These are phyloP conservation scores for Nigrograna mackinnonii DNA, from an alignment of 2,329 filamentous ascomycete genomes.

Conservation along the genomic window DNA sequence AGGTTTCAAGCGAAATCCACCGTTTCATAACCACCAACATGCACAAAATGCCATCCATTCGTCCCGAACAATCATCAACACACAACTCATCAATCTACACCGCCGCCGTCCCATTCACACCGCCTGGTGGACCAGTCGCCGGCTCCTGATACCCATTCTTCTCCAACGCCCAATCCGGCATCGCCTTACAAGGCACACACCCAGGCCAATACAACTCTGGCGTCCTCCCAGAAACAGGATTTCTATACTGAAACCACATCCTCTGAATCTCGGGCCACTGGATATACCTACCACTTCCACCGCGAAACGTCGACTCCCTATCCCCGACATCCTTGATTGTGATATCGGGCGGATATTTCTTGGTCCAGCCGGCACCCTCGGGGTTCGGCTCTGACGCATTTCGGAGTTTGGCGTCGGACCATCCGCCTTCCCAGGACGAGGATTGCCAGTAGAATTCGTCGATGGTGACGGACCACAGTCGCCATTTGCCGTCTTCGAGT, in stretches of 20 bases:
- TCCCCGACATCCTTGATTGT: constrained; percentile 20
- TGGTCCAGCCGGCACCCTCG: constrained; percentile 20
- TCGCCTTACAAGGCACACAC: constrained; percentile 24
- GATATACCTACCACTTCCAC: constrained; percentile 20
- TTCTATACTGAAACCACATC: constrained; percentile 29
- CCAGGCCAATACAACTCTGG: constrained; percentile 27
- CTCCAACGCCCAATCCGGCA: constrained; percentile 19
- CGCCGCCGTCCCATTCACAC: no score
- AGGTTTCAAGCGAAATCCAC: no score
- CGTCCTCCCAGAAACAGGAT: constrained; percentile 22
- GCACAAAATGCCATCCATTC: no score
- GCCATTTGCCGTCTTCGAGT: constrained; percentile 24
- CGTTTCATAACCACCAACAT: no score
- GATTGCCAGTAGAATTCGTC: constrained; percentile 32
- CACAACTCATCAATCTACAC: no score
- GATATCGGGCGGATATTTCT: constrained; percentile 26
- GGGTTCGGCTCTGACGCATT: constrained; percentile 19
- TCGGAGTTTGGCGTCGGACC: constrained; percentile 19
- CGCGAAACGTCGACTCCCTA: constrained; percentile 21
- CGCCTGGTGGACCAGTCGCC: constrained; percentile 8
- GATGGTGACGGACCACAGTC: constrained; percentile 29
- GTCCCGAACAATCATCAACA: no score
- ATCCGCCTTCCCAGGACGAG: constrained; percentile 23
- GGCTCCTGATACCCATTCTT: constrained; percentile 28
- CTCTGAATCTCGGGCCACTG: constrained; percentile 26